Conservation (phyloP, 805 yeast species). For the Debaryomyces maramus region DNA sequence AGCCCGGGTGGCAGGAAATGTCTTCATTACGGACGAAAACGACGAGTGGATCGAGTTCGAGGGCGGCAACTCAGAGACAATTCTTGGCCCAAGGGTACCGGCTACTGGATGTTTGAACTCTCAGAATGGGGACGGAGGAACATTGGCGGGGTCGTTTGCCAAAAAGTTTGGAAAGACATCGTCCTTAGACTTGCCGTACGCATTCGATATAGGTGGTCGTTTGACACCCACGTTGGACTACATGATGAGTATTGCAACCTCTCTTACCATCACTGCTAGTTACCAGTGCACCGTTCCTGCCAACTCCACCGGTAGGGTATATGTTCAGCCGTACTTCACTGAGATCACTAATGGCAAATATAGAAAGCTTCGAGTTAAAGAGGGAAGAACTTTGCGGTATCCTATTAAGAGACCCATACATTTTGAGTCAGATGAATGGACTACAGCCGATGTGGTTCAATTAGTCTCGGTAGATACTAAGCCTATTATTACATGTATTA, state of each 20-base stretch:
- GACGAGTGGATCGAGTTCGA: conserved; percentile 18
- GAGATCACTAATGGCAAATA: conserved; percentile 11
- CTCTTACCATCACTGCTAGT: conserved; percentile 10
- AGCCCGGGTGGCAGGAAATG: conserved; percentile 10
- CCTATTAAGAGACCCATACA: conserved; percentile 2
- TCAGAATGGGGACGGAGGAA: conserved; percentile 20
- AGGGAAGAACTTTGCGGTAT: conserved; percentile 8
- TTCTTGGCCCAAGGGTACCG: conserved; percentile 13
- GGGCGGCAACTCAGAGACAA: background rate
- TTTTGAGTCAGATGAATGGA: conserved; percentile 11
- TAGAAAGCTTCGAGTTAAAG: conserved; percentile 12
- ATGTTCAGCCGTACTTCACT: conserved; percentile 16
- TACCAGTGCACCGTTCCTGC: conserved; percentile 17
- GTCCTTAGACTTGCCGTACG: conserved; percentile 13
- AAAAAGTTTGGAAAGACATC: conserved; percentile 13
- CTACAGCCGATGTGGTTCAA: background rate
- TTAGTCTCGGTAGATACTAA: conserved; percentile 4
- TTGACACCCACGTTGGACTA: conserved; percentile 3
- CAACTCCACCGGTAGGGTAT: conserved; percentile 22
- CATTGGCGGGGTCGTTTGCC: conserved; percentile 15
- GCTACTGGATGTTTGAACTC: conserved; percentile 20
- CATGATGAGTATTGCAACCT: conserved; percentile 5
- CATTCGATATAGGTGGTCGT: conserved; percentile 4
- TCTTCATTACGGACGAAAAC: conserved; percentile 4
- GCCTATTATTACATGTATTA: conserved; percentile 20